Percentiles rank a stretch among this genome's conserved stretches.
Conservation (phyloP, 2,329 filamentous ascomycete genomes). For the Diplodia mutila region DNA sequence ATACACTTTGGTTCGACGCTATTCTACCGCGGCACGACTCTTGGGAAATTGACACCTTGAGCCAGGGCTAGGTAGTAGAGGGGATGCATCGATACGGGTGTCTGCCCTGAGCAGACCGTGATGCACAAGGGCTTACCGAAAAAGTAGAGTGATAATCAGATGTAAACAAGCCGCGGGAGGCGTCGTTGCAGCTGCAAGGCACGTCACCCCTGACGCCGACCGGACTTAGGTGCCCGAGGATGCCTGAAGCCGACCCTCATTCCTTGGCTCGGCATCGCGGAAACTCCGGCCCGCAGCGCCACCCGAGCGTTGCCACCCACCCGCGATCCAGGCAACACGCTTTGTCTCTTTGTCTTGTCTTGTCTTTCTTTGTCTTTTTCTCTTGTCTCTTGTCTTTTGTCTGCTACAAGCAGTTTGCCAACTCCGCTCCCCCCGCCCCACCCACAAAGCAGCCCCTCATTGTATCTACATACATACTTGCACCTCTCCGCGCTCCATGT, state of each 20-base stretch:
- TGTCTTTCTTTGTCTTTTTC: no score
- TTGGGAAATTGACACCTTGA: not conserved
- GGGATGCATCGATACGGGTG: not conserved
- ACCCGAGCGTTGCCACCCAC: not conserved
- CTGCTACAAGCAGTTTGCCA: not conserved
- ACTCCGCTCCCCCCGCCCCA: no score
- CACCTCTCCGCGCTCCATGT: no score
- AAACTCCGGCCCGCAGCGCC: slow-evolving; percentile 34
- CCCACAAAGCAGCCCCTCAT: not conserved
- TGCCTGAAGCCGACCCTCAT: no score
- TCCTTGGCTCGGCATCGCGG: slow-evolving; percentile 29
- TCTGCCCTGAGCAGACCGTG: not conserved
- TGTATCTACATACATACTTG: not conserved
- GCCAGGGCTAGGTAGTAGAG: not conserved
- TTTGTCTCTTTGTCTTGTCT: not conserved
- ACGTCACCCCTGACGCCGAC: not conserved
- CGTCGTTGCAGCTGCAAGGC: not conserved
- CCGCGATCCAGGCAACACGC: not conserved
- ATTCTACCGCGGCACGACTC: not conserved
- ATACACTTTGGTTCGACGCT: slow-evolving; percentile 10
- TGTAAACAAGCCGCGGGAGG: not conserved
- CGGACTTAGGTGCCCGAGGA: slow-evolving; percentile 4
- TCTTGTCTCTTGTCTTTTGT: not conserved
- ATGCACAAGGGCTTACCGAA: not conserved
- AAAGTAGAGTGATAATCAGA: not conserved